Conservation (phyloP, 2,329 filamentous ascomycete species). For the Aspergillus neotritici region DNA sequence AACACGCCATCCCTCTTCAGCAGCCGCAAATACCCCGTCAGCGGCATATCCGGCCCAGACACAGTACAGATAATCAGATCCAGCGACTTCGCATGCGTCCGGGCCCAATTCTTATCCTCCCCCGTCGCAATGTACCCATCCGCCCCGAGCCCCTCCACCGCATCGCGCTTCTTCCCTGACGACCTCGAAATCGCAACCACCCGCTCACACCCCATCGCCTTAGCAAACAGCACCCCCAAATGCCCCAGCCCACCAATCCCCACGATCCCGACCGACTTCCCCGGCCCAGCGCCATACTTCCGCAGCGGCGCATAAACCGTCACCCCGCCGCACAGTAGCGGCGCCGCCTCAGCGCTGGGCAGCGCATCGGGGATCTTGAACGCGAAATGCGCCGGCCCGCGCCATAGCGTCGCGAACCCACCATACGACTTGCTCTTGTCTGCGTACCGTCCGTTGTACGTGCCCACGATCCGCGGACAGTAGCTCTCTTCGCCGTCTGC, state of each 20-base stretch:
- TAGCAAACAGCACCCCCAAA: constrained; percentile 65
- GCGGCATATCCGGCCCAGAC: constrained; percentile 57
- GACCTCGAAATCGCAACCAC: constrained; percentile 53
- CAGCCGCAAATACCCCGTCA: constrained; percentile 56
- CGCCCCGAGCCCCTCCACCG: constrained; percentile 48
- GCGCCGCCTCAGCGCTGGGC: constrained; percentile 51
- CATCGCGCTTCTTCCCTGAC: constrained; percentile 48
- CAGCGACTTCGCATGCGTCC: constrained; percentile 43
- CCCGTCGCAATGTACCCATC: constrained; percentile 53
- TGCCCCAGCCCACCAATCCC: constrained; percentile 71
- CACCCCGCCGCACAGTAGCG: constrained; percentile 72
- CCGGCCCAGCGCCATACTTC: constrained; percentile 62
- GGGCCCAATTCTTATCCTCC: constrained; percentile 52
- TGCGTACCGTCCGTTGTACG: constrained; percentile 33
- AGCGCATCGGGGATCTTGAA: constrained; percentile 52
- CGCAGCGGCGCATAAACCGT: constrained; percentile 66
- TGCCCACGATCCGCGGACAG: constrained; percentile 33
- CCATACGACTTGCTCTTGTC: constrained; percentile 40
- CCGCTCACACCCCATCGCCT: constrained; percentile 62
- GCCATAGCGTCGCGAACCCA: constrained; percentile 54
- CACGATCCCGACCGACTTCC: constrained; percentile 65
- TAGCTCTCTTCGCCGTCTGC: constrained; percentile 36
- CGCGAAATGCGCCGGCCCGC: constrained; percentile 55
- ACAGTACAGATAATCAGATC: constrained; percentile 56
- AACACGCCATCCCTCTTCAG: constrained; percentile 56